Conservation (phyloP, 2,329 filamentous ascomycete species). For the Raffaelea albimanens region DNA sequence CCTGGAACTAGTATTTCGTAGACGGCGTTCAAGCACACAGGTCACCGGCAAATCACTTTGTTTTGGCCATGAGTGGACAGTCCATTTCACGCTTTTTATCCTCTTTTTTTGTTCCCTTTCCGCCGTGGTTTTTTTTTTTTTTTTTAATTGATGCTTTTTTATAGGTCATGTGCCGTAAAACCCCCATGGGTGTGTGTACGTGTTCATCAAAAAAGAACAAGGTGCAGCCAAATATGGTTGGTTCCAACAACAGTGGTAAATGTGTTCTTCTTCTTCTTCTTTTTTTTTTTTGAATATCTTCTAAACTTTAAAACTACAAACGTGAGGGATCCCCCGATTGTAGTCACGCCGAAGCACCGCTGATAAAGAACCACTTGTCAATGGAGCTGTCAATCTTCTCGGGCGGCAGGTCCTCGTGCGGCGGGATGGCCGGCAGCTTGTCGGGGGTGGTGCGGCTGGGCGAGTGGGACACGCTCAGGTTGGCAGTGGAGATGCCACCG, state of each 20-base stretch:
- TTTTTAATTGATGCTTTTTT: too few species aligned
- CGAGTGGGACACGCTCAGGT: slow-evolving; percentile 67
- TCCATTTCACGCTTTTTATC: too few species aligned
- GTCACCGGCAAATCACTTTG: too few species aligned
- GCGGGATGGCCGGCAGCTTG: slow-evolving; percentile 67
- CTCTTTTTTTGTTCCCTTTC: too few species aligned
- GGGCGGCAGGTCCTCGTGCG: slow-evolving; percentile 68
- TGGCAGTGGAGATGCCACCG: slow-evolving; percentile 76
- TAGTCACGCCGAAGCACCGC: slow-evolving; percentile 72
- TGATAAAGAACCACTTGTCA: slow-evolving; percentile 99
- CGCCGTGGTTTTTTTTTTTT: too few species aligned
- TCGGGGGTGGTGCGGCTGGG: slow-evolving; percentile 58
- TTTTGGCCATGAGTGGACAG: too few species aligned
- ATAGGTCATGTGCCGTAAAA: too few species aligned
- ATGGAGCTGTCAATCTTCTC: slow-evolving; percentile 92
- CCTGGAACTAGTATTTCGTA: too few species aligned
- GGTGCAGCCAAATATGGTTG: background rate
- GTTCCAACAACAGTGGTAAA: background rate
- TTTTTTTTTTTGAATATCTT: too few species aligned
- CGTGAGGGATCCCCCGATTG: slow-evolving; percentile 3
- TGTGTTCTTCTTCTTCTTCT: slow-evolving; percentile 5
- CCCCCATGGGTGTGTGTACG: too few species aligned
- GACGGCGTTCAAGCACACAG: too few species aligned
- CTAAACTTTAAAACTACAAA: slow-evolving; percentile 10
- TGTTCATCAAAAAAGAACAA: too few species aligned